phyloP scores from a whole-genome alignment of 345 rosid genomes.

The Eucalyptus marginata region DNA sequence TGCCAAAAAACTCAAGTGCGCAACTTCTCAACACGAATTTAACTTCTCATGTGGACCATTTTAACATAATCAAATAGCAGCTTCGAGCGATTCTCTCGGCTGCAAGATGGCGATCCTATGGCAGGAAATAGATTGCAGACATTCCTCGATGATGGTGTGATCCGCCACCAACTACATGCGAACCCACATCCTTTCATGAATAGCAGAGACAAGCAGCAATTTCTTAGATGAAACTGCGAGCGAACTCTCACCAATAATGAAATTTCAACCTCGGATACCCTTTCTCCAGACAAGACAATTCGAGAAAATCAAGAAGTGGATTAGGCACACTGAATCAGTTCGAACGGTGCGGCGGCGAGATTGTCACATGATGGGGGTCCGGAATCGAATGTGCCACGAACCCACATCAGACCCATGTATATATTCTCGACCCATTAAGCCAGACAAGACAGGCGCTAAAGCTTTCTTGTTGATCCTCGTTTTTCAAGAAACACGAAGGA shows the following conservation, averaged over 20 bases:
- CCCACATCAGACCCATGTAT: not conserved
- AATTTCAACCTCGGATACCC: not conserved
- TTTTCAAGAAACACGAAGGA: not conserved
- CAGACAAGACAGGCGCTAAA: not conserved
- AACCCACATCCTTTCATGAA: not conserved
- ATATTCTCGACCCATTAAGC: not conserved
- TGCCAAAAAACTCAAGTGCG: not conserved
- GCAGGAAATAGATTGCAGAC: not conserved
- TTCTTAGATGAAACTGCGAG: not conserved
- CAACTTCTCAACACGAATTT: not conserved
- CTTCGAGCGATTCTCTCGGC: not conserved
- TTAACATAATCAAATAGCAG: not conserved
- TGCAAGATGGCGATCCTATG: not conserved
- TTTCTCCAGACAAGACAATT: not conserved
- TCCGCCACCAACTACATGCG: not conserved
- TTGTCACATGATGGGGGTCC: not conserved
- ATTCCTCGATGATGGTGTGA: not conserved
- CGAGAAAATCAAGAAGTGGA: not conserved
- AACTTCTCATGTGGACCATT: not conserved
- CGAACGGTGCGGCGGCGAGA: not conserved
- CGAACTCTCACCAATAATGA: not conserved
- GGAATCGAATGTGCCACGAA: not conserved
- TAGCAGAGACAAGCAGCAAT: not conserved
- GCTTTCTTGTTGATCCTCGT: not conserved
- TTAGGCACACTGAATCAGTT: not conserved